Conservation (phyloP, 1,284 basidiomycete species). For the Leccinum subfulvum region DNA sequence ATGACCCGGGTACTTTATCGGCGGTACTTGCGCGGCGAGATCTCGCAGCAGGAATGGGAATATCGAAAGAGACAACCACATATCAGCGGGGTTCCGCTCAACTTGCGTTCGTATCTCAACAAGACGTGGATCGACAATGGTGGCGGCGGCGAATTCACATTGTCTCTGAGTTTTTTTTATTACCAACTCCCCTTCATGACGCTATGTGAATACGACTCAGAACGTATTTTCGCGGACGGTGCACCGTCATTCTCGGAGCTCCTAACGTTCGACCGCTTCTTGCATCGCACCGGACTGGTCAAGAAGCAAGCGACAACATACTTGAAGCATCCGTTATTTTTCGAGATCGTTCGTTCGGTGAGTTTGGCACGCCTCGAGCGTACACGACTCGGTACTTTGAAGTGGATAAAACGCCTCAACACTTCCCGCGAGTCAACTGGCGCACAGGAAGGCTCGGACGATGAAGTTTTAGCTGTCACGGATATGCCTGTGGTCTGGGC, state of each 20-base stretch:
- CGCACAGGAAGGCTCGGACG: neutral
- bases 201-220: conserved; percentile 27
- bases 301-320: conserved; percentile 36
- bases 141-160: conserved; percentile 43
- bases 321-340: conserved; percentile 45
- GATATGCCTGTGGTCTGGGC: conserved; percentile 12
- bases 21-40: conserved; percentile 45
- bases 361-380: conserved; percentile 30
- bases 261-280: conserved; percentile 45
- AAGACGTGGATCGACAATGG: conserved; percentile 45
- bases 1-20: conserved; percentile 51
- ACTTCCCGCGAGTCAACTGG: no score
- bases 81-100: conserved; percentile 46
- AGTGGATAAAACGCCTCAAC: conserved; percentile 14
- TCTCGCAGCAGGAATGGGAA: conserved; percentile 53
- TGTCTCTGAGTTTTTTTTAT: conserved; percentile 46
- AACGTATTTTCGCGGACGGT: conserved; percentile 28
- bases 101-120: conserved; percentile 52
- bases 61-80: conserved; percentile 49
- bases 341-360: conserved; percentile 41
- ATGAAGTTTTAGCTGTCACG: conserved; percentile 2
- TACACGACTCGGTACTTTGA: conserved; percentile 21
- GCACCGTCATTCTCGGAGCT: conserved; percentile 42
- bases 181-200: conserved; percentile 53
- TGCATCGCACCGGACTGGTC: conserved; percentile 41